Base-by-base conservation (phyloP, 2,329 filamentous ascomycete genomes). In the Aureobasidium sp. region DNA sequence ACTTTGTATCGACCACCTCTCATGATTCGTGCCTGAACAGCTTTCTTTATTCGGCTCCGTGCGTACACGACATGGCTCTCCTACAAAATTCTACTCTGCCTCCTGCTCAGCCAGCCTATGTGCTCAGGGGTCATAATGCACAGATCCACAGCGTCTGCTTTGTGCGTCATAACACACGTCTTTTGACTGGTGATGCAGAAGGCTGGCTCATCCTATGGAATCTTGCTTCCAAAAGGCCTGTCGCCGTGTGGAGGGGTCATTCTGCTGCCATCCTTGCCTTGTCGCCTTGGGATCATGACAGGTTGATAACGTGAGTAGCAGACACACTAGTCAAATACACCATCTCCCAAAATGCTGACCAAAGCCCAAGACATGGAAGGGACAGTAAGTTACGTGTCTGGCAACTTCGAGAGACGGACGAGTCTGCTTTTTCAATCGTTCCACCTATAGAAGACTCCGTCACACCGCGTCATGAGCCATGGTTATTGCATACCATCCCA, bases 171-270 rank as follows among this genome's bases (percentile, higher is more conserved):
- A 95, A 96, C 66, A 77, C 80, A 55, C 84, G 88, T 29, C 81
- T 98, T 5, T 74, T 88, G 11, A 93, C 89, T 0, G 91, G 87
- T 30, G 93, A 98, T 70, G 87, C 89, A 7, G 87, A 95, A 37
- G 93, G 93, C 55, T 96, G 86, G 77, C 76, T 95, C 29, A 79
- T 95, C 6, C 72, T 90, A 19, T 98, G 93, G 93, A 85, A 88
- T 65, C 73, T 95, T 34, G 79, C 84, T 22, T 87, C 84, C 48
- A 90, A 94, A 74, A 79, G 93, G 29, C 81, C 91, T 0, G 76
- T 82, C 7, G 88, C 85, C 1, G 88, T 93, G 3, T 98, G 93
- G 93, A 84, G 80, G 62, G 87, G 89, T 1, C 93, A 98, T 67
- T 75, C 81, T 39, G 85, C 80, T 29, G 80, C 88, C 17, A 83